Evolutionary conservation across 495 filamentous ascomycete species (phyloP), one percentile per base, ranked within the genome.

Genomic region (Peziza echinospora): DNA sequence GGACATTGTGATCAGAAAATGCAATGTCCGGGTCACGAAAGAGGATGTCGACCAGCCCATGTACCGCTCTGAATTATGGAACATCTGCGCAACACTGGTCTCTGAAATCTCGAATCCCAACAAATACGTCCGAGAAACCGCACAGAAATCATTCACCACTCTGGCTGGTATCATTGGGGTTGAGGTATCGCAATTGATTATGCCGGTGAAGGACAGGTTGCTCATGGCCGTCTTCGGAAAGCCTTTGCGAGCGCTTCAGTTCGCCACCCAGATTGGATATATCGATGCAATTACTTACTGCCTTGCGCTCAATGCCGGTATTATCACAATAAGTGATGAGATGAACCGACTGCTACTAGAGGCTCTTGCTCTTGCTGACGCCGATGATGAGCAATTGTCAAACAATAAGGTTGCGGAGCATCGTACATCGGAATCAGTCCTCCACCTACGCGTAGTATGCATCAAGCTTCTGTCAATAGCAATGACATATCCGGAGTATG

Each of bases 231-330:
- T 99, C 44, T 99, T 84, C 66, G 80, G 78, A 55, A 99, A 99
- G 63, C 91, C 91, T 23, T 61, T 99, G 21, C 72, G 91, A 44
- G 91, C 91, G 2, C 63, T 99, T 45, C 86, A 87, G 1, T 94
- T 94, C 57, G 68, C 80, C 3, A 82, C 77, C 2, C 91, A 99
- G 60, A 96, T 99, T 56, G 91, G 89, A 8, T 96, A 87, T 59
- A 92, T 99, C 52, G 89, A 96, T 60, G 91, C 86, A 5, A 84
- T 99, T 52, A 89, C 82, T 0, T 96, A 85, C 60, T 91, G 84
- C 61, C 70, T 99, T 62, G 74, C 77, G 22, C 66, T 96, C 23
- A 82, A 87, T 52, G 74, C 79, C 39, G 78, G 85, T 46, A 84
- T 94, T 45, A 71, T 96, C 19, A 71, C 77, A 11, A 92, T 94